Conservation (phyloP, 2,329 filamentous ascomycete genomes). For the Grosmannia penicillata region DNA sequence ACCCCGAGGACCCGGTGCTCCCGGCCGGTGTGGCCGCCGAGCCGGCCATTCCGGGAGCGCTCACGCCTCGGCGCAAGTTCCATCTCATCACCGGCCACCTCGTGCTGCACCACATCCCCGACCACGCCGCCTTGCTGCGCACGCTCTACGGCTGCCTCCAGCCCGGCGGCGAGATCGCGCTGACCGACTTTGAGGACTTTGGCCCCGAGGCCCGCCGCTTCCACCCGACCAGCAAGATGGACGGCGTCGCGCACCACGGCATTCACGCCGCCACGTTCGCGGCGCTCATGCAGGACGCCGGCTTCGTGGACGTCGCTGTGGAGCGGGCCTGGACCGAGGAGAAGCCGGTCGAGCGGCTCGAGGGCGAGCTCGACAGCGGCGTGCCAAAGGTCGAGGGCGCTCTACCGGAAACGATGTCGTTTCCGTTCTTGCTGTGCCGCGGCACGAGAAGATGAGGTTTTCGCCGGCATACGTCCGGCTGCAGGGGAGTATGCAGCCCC, state of each 20-base stretch:
- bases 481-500: too few species aligned
- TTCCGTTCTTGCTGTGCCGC: slow-evolving; percentile 23
- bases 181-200: slow-evolving; percentile 44
- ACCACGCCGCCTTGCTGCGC: slow-evolving; percentile 24
- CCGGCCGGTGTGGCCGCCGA: slow-evolving; percentile 17
- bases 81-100: slow-evolving; percentile 38
- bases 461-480: too few species aligned
- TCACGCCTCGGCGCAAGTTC: slow-evolving; percentile 25
- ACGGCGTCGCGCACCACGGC: slow-evolving; percentile 39
- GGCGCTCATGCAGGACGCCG: slow-evolving; percentile 26
- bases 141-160: slow-evolving; percentile 32
- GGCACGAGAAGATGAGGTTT: slow-evolving; percentile 18
- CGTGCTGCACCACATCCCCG: slow-evolving; percentile 39
- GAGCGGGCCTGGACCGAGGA: slow-evolving; percentile 31
- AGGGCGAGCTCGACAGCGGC: slow-evolving; percentile 23
- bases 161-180: slow-evolving; percentile 29
- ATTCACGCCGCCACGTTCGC: slow-evolving; percentile 26
- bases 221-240: slow-evolving; percentile 35
- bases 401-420: slow-evolving; percentile 17
- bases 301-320: slow-evolving; percentile 32
- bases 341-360: slow-evolving; percentile 32
- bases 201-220: slow-evolving; percentile 35
- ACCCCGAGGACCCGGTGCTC: slow-evolving; percentile 30
- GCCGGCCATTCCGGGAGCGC: slow-evolving; percentile 13
- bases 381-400: slow-evolving; percentile 15